Percentiles rank a stretch among this genome's conserved stretches.
These are phyloP conservation scores for Calonectria leucothoes DNA, from an alignment of 2,329 filamentous ascomycete genomes.

Conservation along the genomic window DNA sequence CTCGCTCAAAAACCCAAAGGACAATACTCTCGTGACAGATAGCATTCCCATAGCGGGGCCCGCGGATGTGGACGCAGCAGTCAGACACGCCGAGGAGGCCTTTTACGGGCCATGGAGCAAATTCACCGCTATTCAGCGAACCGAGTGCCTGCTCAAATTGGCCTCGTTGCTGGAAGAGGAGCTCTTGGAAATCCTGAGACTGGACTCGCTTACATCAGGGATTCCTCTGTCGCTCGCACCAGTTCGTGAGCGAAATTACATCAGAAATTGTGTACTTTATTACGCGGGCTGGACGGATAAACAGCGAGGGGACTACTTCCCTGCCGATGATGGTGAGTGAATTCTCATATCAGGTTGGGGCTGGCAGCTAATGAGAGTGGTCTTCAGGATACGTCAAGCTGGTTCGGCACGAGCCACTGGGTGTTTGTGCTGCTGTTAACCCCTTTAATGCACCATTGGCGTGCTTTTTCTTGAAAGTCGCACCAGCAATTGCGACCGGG, in stretches of 20 bases:
- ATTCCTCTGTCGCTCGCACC: constrained; percentile 24
- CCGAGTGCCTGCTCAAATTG: constrained; percentile 26
- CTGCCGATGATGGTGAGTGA: constrained; percentile 24
- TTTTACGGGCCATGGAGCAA: constrained; percentile 22
- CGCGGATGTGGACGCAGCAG: constrained; percentile 17
- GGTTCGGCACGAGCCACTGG: constrained; percentile 24
- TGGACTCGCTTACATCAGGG: constrained; percentile 25
- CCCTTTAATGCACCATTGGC: constrained; percentile 29
- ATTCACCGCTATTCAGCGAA: constrained; percentile 21
- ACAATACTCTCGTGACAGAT: constrained; percentile 12
- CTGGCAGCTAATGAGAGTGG: neutral
- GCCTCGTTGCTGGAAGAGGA: constrained; percentile 21
- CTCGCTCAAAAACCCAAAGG: constrained; percentile 19
- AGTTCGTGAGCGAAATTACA: constrained; percentile 25
- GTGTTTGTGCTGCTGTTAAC: constrained; percentile 27
- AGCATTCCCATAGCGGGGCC: constrained; percentile 16
- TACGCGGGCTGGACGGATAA: constrained; percentile 30
- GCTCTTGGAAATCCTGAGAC: constrained; percentile 12
- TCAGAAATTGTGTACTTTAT: constrained; percentile 25
- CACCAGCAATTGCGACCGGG: constrained; percentile 64
- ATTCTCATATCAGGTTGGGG: neutral
- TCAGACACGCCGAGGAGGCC: constrained; percentile 20
- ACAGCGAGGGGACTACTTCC: constrained; percentile 26
- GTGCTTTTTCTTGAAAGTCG: constrained; percentile 42
- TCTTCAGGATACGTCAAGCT: constrained; percentile 21